Percentiles rank a stretch among this genome's conserved stretches.
Conservation (phyloP, 768 basidiomycete species). For the Daedalea quercina region DNA sequence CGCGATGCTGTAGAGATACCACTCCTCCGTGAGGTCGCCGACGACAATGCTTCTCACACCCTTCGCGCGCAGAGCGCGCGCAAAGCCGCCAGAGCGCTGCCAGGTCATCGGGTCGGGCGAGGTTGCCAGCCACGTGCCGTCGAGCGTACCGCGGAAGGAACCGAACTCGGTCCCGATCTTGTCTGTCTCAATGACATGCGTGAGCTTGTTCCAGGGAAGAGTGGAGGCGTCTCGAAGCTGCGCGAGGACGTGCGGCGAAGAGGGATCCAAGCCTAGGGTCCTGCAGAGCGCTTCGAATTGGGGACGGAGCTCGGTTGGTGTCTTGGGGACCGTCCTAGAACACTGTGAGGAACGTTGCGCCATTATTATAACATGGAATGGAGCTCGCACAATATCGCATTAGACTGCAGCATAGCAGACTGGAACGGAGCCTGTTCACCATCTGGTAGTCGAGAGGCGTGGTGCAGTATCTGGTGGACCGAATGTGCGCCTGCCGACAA, state of each 20-base stretch:
- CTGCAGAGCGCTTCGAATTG: slow-evolving; percentile 62
- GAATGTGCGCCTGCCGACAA: slow-evolving; percentile 79
- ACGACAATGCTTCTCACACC: slow-evolving; percentile 56
- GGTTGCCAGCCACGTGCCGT: slow-evolving; percentile 49
- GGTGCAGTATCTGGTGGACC: slow-evolving; percentile 68
- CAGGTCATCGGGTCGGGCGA: slow-evolving; percentile 57
- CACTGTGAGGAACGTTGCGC: neutral
- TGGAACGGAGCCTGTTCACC: slow-evolving; percentile 55
- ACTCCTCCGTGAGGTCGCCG: slow-evolving; percentile 71
- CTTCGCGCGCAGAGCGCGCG: slow-evolving; percentile 42
- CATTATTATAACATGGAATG: neutral
- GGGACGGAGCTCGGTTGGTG: slow-evolving; percentile 46
- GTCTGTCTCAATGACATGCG: slow-evolving; percentile 52
- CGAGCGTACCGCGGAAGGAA: slow-evolving; percentile 64
- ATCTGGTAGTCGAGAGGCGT: slow-evolving; percentile 54
- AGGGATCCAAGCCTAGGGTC: slow-evolving; percentile 49
- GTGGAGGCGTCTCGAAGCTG: slow-evolving; percentile 42
- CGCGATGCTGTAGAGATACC: slow-evolving; percentile 72
- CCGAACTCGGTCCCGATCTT: slow-evolving; percentile 43
- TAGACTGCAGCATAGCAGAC: slow-evolving; percentile 65
- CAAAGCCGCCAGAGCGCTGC: slow-evolving; percentile 59
- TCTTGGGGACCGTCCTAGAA: slow-evolving; percentile 43
- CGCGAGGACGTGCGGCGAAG: slow-evolving; percentile 39
- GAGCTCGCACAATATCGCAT: slow-evolving; percentile 54
- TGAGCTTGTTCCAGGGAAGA: slow-evolving; percentile 44